These are phyloP conservation scores for Amanita pseudoporphyria DNA, from an alignment of 768 basidiomycete species.

Conservation along the genomic window DNA sequence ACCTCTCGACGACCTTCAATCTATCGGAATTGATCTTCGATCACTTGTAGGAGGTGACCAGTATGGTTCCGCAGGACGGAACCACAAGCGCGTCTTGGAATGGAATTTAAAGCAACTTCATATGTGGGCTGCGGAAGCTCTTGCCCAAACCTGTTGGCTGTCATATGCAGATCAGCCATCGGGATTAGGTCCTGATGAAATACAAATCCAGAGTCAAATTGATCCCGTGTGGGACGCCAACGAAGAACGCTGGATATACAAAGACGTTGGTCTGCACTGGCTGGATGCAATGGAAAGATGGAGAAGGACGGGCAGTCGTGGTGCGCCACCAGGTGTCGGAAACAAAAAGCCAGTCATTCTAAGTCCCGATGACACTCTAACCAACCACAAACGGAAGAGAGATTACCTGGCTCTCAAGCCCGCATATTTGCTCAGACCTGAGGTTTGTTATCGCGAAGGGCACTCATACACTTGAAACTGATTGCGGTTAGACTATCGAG, in stretches of 20 bases:
- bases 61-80: slow-evolving; percentile 26
- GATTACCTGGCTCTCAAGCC: slow-evolving; percentile 44
- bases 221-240: slow-evolving; percentile 14
- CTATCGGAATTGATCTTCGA: slow-evolving; percentile 35
- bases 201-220: slow-evolving; percentile 25
- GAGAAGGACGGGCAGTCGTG: slow-evolving; percentile 34
- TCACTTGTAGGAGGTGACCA: slow-evolving; percentile 28
- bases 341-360: slow-evolving; percentile 32
- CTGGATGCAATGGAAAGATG: slow-evolving; percentile 39
- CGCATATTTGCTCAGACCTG: slow-evolving; percentile 57
- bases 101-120: slow-evolving; percentile 57
- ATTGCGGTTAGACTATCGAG: slow-evolving; percentile 49
- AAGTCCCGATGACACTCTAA: neutral
- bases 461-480: neutral
- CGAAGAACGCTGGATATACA: slow-evolving; percentile 13
- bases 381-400: slow-evolving; percentile 22
- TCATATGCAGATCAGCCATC: slow-evolving; percentile 63
- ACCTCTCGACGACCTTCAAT: slow-evolving; percentile 41
- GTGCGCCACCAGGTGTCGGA: slow-evolving; percentile 44
- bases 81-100: slow-evolving; percentile 26
- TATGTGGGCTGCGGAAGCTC: slow-evolving; percentile 67
- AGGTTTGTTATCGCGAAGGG: slow-evolving; percentile 33
- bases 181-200: slow-evolving; percentile 61
- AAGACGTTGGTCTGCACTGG: slow-evolving; percentile 27
- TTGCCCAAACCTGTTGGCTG: slow-evolving; percentile 62